A percentile compares a stretch with the other conserved stretches of the same genome.
These are phyloP conservation scores for Castanea sativa DNA, from an alignment of 306 rosid species.

Conservation along the genomic window DNA sequence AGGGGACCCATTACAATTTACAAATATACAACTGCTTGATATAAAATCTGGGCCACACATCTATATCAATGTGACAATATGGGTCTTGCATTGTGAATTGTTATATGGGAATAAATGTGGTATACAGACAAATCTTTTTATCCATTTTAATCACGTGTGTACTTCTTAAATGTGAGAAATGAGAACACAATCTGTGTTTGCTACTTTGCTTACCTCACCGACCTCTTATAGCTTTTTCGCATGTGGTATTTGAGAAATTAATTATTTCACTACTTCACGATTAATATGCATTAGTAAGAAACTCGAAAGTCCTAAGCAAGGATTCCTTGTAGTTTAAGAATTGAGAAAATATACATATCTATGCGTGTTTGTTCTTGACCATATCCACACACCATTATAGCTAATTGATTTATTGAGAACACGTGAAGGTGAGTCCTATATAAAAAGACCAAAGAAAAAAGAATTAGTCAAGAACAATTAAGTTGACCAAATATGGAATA, in stretches of 20 bases:
- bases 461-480: not conserved
- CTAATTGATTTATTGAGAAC: not conserved
- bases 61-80: not conserved
- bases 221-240: not conserved
- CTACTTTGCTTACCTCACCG: not conserved
- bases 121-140: not conserved
- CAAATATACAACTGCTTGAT: not conserved
- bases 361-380: too few species aligned
- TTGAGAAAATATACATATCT: too few species aligned
- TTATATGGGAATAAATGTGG: not conserved
- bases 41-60: too few species aligned
- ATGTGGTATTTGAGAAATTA: not conserved
- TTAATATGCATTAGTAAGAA: too few species aligned
- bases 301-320: too few species aligned
- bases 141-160: not conserved
- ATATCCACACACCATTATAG: not conserved
- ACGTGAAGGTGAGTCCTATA: not conserved
- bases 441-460: too few species aligned
- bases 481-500: not conserved
- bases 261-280: not conserved
- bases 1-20: too few species aligned
- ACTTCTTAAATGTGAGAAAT: not conserved
- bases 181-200: constrained; percentile 15
- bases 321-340: too few species aligned
- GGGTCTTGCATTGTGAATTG: too few species aligned